Evolutionary conservation across 2,329 filamentous ascomycete genomes (phyloP), one percentile per base, ranked within the genome.

Genomic region (Zopfia rhizophila): DNA sequence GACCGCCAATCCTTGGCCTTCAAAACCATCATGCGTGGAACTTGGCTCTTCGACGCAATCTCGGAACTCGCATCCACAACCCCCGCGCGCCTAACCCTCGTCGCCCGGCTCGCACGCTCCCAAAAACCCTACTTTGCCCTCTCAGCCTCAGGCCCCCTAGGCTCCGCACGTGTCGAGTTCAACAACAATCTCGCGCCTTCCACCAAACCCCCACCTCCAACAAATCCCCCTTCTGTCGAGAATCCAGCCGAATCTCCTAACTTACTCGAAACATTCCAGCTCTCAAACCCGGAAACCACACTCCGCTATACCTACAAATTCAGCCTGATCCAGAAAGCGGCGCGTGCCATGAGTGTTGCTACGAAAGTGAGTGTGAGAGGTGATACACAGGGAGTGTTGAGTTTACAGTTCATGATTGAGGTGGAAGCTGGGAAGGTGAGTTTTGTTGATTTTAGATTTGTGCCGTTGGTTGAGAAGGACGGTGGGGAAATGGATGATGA

Each of bases 341-440:
- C 85, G 32, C 87, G 93, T 55, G 93, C 94, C n/a, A 97, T 99
- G 93, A 86, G 87, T 32, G 84, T 91, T 25, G 91, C 92, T 4
- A 92, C 83, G 63, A 99, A 97, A 73, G 92, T 97, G 46, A 96
- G 91, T 66, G 82, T 99, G 51, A 82, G 94, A 12, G 88, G 91
- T 0, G 94, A 99, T 71, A 80, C 83, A 2, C 90, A 96, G 67
- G 93, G 94, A 0, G 93, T 99, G 21, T 72, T 99, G 55, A 97
- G 90, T 72, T 75, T 97, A 68, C 94, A 99, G 66, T 97, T 97
- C 63, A 94, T 99, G 88, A 87, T 99, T 12, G 91, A 97, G 66
- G 80, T 92, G 29, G 90, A 94, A 51, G 82, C 82, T 5, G 81
- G 82, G 16, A 72, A 72, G 18, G 78, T 85, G 27, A 89, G 85